Conservation (phyloP, 1,284 basidiomycete genomes). For the Vanrija pseudolonga region DNA sequence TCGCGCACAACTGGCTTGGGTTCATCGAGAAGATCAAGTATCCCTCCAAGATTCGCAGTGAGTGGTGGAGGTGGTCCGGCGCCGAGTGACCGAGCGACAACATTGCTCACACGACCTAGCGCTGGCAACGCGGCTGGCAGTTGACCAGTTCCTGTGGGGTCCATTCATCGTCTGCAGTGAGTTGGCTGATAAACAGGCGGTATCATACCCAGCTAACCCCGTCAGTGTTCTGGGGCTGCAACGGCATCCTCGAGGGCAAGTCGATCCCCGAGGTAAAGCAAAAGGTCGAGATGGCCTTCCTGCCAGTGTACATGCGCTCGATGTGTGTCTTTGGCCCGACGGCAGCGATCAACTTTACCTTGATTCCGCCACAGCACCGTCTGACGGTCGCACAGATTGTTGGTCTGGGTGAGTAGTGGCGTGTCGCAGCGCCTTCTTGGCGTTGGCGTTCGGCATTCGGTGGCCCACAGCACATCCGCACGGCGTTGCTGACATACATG, state of each 20-base stretch:
- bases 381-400: conserved; percentile 72
- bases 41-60: conserved; percentile 7
- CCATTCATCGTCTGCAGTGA: conserved; percentile 17
- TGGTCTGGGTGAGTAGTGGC: conserved; percentile 57
- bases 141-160: conserved; percentile 17
- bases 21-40: conserved; percentile 8
- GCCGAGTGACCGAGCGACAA: not conserved
- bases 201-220: not conserved
- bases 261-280: conserved; percentile 29
- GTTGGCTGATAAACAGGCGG: not conserved
- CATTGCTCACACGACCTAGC: conserved; percentile 4
- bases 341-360: conserved; percentile 73
- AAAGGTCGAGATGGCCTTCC: conserved; percentile 40
- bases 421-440: not conserved
- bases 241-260: conserved; percentile 45
- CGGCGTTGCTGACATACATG: not conserved
- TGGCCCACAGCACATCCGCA: not conserved
- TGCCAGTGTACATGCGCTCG: conserved; percentile 35
- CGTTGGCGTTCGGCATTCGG: not conserved
- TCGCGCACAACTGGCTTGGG: conserved; percentile 17
- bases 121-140: conserved; percentile 5
- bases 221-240: conserved; percentile 40
- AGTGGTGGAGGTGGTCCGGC: not conserved
- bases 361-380: conserved; percentile 75
- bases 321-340: conserved; percentile 68